phyloP scores from a whole-genome alignment of 345 rosid genomes.

The Combretum micranthum region DNA sequence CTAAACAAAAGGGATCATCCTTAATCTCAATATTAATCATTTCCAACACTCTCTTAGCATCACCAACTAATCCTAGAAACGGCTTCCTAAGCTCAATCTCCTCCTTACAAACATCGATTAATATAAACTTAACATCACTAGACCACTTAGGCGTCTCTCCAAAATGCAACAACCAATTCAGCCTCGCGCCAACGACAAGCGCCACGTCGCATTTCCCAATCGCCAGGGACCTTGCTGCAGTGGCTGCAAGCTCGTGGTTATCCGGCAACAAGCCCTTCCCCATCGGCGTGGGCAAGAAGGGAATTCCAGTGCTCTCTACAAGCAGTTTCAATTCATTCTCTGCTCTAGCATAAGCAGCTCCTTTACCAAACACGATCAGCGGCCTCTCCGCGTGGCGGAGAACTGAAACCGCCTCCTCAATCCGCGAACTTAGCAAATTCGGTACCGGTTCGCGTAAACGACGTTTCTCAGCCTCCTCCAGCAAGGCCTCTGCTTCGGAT shows the following conservation, averaged over 20 bases:
- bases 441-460: conserved; percentile 10
- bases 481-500: conserved; percentile 53
- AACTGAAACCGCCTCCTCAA: conserved; percentile 51
- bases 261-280: conserved; percentile 97
- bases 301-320: conserved; percentile 71
- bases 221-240: conserved; percentile 92
- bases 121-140: conserved; percentile 70
- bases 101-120: conserved; percentile 67
- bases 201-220: conserved; percentile 95
- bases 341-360: conserved; percentile 79
- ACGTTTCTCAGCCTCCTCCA: conserved; percentile 23
- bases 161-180: conserved; percentile 92
- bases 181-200: conserved; percentile 86
- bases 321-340: conserved; percentile 68
- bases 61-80: conserved; percentile 66
- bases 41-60: conserved; percentile 67
- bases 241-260: conserved; percentile 75
- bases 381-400: conserved; percentile 78
- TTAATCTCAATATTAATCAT: conserved; percentile 72
- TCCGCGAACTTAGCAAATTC: conserved; percentile 30
- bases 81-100: conserved; percentile 84
- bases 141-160: conserved; percentile 96
- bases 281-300: conserved; percentile 95
- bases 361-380: conserved; percentile 89
- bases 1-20: conserved; percentile 85